phyloP scores from a whole-genome alignment of 192 early-diverging fungal genomes.

The Helicostylum pulchrum region DNA sequence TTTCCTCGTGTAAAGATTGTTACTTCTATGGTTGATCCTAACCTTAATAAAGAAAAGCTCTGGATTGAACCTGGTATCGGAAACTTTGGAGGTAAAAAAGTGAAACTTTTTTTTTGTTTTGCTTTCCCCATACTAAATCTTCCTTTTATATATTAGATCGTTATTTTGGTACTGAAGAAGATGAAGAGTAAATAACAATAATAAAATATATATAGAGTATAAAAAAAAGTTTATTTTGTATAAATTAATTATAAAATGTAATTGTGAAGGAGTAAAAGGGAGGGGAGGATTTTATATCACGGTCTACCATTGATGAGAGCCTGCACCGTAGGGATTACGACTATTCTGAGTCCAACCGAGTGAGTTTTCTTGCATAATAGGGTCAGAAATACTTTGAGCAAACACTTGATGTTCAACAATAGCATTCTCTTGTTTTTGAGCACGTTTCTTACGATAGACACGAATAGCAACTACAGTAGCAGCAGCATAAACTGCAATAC shows the following conservation, averaged over 20 bases:
- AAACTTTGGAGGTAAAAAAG: conserved; percentile 67
- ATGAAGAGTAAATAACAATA: conserved; percentile 10
- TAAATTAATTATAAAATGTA: neutral
- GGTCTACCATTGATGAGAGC: neutral
- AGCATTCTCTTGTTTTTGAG: conserved; percentile 5
- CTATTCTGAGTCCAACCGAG: conserved; percentile 4
- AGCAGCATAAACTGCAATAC: conserved; percentile 36
- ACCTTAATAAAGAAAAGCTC: conserved; percentile 59
- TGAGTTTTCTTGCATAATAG: conserved; percentile 35
- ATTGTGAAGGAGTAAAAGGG: neutral
- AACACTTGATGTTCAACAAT: conserved; percentile 24
- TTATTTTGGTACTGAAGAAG: conserved; percentile 56
- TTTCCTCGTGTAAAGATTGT: conserved; percentile 84
- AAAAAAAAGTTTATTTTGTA: neutral
- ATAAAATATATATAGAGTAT: neutral
- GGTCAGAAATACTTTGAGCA: conserved; percentile 28
- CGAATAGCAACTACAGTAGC: conserved; percentile 30
- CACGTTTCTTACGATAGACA: conserved; percentile 22
- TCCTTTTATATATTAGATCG: conserved; percentile 36
- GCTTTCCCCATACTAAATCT: neutral
- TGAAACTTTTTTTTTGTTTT: neutral
- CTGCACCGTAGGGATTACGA: neutral
- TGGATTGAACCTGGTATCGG: conserved; percentile 84
- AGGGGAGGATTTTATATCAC: neutral
- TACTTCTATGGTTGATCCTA: conserved; percentile 74